These are phyloP conservation scores for Chionographis japonica DNA, from an alignment of 106 monocot species.

Conservation along the genomic window DNA sequence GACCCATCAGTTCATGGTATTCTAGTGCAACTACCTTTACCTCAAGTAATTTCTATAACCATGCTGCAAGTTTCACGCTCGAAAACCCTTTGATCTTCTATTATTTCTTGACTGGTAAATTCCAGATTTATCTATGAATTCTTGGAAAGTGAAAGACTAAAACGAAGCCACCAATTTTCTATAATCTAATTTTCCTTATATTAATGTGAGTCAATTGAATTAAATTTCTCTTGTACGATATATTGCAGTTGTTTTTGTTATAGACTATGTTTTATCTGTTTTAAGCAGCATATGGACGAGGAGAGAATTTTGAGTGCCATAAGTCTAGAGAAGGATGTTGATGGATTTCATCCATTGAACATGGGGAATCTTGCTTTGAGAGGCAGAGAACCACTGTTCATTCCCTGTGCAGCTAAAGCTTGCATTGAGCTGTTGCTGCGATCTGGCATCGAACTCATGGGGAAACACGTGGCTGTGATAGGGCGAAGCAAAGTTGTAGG, in stretches of 20 bases:
- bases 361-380: constrained; percentile 90
- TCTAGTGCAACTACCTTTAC: constrained; percentile 91
- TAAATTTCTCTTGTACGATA: too few species aligned
- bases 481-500: constrained; percentile 92
- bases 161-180: too few species aligned
- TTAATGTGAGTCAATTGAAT: too few species aligned
- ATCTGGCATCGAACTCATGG: constrained; percentile 58
- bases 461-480: constrained; percentile 68
- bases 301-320: constrained; percentile 71
- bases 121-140: neutral
- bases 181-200: too few species aligned
- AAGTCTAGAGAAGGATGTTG: constrained; percentile 89
- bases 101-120: neutral
- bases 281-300: constrained; percentile 77
- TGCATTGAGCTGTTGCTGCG: constrained; percentile 74
- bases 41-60: constrained; percentile 55
- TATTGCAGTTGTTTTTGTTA: too few species aligned
- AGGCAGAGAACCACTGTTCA: constrained; percentile 69
- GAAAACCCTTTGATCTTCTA: neutral
- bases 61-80: constrained; percentile 3
- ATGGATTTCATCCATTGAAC: constrained; percentile 94
- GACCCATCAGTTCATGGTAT: constrained; percentile 94
- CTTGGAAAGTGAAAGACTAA: too few species aligned
- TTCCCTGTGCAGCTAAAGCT: constrained; percentile 91
- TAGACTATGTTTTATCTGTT: neutral